Conservation (phyloP, 2,329 filamentous ascomycete species). For the Reticulascus tulasneorum region DNA sequence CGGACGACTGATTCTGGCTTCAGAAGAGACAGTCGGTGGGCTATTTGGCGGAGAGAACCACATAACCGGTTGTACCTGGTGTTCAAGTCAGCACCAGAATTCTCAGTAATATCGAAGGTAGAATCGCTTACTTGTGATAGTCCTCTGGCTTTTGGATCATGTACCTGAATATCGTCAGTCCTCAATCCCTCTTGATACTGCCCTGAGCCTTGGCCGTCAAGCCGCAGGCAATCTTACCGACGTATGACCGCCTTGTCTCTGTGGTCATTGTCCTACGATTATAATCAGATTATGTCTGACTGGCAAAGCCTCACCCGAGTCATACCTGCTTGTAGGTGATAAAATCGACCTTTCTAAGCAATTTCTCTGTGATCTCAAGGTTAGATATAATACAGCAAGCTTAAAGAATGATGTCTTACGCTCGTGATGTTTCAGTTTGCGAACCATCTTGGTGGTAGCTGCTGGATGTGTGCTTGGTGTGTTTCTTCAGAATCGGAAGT, state of each 20-base stretch:
- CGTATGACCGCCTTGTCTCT: too few relatives aligned
- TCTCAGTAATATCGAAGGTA: not conserved
- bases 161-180: constrained; percentile 64
- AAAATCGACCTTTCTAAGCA: constrained; percentile 91
- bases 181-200: too few relatives aligned
- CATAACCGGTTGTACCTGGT: constrained; percentile 62
- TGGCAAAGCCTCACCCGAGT: too few relatives aligned
- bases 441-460: constrained; percentile 81
- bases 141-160: constrained; percentile 87
- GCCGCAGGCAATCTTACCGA: too few relatives aligned
- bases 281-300: too few relatives aligned
- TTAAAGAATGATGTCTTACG: too few relatives aligned
- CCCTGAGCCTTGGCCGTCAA: too few relatives aligned
- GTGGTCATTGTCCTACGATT: constrained; percentile 76
- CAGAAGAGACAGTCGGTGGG: constrained; percentile 80
- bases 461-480: too few relatives aligned
- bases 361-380: too few relatives aligned
- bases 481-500: too few relatives aligned
- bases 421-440: constrained; percentile 96
- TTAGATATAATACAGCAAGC: too few relatives aligned
- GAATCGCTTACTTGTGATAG: constrained; percentile 49
- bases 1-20: constrained; percentile 75
- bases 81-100: constrained; percentile 4
- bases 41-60: constrained; percentile 82
- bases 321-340: constrained; percentile 72